Conservation (phyloP, 2,329 filamentous ascomycete species). For the Blastomyces gilchristii region DNA sequence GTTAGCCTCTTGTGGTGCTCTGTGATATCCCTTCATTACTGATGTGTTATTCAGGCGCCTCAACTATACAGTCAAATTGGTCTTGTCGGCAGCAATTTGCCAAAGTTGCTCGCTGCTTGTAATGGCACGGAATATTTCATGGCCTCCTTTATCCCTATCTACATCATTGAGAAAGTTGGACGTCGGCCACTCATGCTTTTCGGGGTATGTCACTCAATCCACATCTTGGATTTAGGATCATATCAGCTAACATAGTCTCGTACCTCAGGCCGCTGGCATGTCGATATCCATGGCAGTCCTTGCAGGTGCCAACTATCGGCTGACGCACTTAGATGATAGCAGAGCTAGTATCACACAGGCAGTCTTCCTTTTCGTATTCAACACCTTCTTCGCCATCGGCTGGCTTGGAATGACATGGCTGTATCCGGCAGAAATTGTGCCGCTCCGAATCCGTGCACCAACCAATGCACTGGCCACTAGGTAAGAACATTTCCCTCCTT, state of each 20-base stretch:
- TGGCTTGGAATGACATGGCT: conserved; percentile 52
- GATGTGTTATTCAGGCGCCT: neutral
- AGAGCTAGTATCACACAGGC: conserved; percentile 43
- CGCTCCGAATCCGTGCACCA: conserved; percentile 39
- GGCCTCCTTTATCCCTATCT: conserved; percentile 37
- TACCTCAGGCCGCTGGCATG: conserved; percentile 19
- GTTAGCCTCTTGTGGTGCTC: conserved; percentile 29
- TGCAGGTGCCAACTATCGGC: conserved; percentile 41
- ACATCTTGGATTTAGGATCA: neutral
- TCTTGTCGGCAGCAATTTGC: conserved; percentile 4
- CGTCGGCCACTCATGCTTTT: conserved; percentile 28
- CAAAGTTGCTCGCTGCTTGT: conserved; percentile 23
- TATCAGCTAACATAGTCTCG: neutral
- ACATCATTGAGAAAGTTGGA: conserved; percentile 37
- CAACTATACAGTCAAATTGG: conserved; percentile 2
- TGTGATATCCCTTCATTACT: conserved; percentile 18
- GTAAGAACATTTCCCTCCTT: conserved; percentile 23
- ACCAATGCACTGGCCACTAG: conserved; percentile 40
- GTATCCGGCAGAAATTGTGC: conserved; percentile 50
- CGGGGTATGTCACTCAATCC: conserved; percentile 14
- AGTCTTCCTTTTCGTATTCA: conserved; percentile 50
- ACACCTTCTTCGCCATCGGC: conserved; percentile 51
- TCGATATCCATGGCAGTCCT: conserved; percentile 29
- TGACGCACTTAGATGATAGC: conserved; percentile 34
- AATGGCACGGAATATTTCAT: conserved; percentile 27